phyloP scores from a whole-genome alignment of 1,139 yeast species.

The Kodamaea sp. region DNA sequence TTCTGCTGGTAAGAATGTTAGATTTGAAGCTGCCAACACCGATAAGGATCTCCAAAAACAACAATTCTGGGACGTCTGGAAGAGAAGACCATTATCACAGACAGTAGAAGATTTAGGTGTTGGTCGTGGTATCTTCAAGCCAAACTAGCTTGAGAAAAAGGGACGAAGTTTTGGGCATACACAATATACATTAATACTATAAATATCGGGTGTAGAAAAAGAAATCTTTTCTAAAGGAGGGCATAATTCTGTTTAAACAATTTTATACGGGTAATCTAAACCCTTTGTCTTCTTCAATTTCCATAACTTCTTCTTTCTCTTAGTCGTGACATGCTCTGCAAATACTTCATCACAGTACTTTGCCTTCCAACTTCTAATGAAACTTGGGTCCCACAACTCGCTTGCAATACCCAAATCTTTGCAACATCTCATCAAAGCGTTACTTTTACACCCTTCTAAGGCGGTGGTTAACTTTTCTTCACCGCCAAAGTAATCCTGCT shows the following conservation, averaged over 20 bases:
- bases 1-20: conserved; percentile 38
- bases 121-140: conserved; percentile 50
- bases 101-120: conserved; percentile 74
- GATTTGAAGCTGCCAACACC: conserved; percentile 34
- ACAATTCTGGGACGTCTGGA: conserved; percentile 78
- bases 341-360: conserved; percentile 76
- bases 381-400: conserved; percentile 94
- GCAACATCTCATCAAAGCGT: conserved; percentile 96
- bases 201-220: neutral
- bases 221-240: neutral
- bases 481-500: conserved; percentile 82
- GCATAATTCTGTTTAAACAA: conserved; percentile 1
- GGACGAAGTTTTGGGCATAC: neutral
- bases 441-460: conserved; percentile 94
- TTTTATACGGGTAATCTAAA: conserved; percentile 78
- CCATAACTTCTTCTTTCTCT: conserved; percentile 89
- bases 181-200: neutral
- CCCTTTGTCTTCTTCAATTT: conserved; percentile 71
- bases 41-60: conserved; percentile 46
- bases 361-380: conserved; percentile 75
- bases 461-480: conserved; percentile 92
- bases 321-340: conserved; percentile 78
- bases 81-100: conserved; percentile 80
- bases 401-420: conserved; percentile 96
- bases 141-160: conserved; percentile 10